Conservation (phyloP, 495 filamentous ascomycete species). For the Clavariopsis aquatica region DNA sequence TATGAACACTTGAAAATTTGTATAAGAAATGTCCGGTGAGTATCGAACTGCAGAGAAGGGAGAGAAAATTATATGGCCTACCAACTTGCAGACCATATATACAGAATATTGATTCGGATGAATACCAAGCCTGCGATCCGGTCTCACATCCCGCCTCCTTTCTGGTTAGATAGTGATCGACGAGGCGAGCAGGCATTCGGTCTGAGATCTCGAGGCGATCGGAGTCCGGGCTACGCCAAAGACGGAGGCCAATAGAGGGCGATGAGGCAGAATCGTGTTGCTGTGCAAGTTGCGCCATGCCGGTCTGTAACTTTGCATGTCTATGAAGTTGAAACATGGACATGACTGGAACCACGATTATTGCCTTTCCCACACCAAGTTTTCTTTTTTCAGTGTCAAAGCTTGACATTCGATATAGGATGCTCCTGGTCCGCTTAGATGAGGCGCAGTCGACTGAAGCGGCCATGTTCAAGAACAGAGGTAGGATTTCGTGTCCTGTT, state of each 20-base stretch:
- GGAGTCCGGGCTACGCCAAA: not conserved
- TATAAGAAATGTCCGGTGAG: not conserved
- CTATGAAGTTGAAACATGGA: slow-evolving; percentile 14
- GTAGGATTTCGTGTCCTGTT: not conserved
- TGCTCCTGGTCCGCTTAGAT: not conserved
- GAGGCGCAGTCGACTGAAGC: not conserved
- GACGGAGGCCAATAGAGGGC: slow-evolving; percentile 4
- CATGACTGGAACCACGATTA: not conserved
- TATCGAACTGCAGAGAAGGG: slow-evolving; percentile 5
- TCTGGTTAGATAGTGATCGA: not conserved
- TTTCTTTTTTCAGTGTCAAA: not conserved
- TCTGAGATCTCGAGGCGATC: not conserved
- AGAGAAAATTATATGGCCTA: not conserved
- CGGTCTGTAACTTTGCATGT: slow-evolving; percentile 14
- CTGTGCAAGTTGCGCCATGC: slow-evolving; percentile 13
- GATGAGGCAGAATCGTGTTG: slow-evolving; percentile 8
- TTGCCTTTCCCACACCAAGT: not conserved
- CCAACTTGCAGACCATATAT: slow-evolving; percentile 5
- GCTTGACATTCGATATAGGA: not conserved
- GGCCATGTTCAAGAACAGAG: not conserved
- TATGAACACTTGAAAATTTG: not conserved
- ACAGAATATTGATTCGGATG: not conserved
- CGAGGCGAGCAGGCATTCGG: not conserved
- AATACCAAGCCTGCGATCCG: slow-evolving; percentile 9
- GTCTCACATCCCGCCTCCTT: slow-evolving; percentile 9